Evolutionary conservation across 345 rosid species (phyloP), one percentile per base, ranked within the genome.

Genomic region (Aurinia saxatilis): DNA sequence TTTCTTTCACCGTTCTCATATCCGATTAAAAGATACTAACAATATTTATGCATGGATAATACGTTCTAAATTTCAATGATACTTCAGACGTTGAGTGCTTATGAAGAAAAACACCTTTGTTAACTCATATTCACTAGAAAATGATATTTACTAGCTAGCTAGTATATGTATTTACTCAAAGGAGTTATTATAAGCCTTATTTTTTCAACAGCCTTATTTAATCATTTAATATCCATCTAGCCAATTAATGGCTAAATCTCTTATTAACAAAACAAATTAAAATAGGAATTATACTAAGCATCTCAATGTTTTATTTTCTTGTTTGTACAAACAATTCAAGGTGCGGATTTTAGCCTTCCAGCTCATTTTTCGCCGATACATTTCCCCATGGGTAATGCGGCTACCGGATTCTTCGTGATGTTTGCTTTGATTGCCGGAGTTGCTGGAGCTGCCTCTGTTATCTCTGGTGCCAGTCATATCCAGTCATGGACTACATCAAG

Each of bases 321-420:
- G 0, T 19, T 15, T 30, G 3, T 7, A 4, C 13, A 13, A 48
- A 40, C n/a, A 16, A n/a, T 13, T 79, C 25, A 80, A 91, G 97
- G 93, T 31, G 80, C 93, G 34, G 90, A 65, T 7, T 80, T 68
- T 7, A 63, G 75, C 8, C 96, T 92, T 34, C 97, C 99, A 0
- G 90, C 86, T 0, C 95, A 92, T 79, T 92, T 92, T 72, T 92
- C 97, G 6, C 95, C 99, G 0, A 82, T 92, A 57, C 72, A 78
- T 69, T 92, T 89, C 72, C 97, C 97, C 0, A 92, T 92, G 95
- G 96, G 99, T 10, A 92, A 92, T 48, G 91, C 90, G 9, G 99
- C 99, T 8, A 92, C 98, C 0, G 98, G 98, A 42, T 92, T 89
- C 78, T 89, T 92, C 12, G 88, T 89, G 52, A 82, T 73, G 6